Percentiles rank a stretch among this genome's conserved stretches.
Evolutionary conservation across 495 filamentous ascomycete species (phyloP).

Genomic region (Penicillium turbatum): DNA sequence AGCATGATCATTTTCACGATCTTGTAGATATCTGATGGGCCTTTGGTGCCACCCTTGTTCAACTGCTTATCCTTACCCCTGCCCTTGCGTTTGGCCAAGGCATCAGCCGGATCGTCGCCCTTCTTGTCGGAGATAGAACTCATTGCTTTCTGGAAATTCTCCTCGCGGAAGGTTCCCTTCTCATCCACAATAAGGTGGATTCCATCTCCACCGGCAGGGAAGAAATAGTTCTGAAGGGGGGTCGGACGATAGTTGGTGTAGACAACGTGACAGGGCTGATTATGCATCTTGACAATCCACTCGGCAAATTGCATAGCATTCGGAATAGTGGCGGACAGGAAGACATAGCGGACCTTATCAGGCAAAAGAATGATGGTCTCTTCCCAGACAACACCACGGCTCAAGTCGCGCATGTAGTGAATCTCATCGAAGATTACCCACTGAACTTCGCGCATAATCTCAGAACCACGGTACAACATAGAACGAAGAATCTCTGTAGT

Average conservation of each 20-base stretch:
- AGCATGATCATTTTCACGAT: constrained; percentile 98
- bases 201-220: constrained; percentile 87
- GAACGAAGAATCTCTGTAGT: constrained; percentile 98
- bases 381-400: constrained; percentile 94
- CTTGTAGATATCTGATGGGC: constrained; percentile 84
- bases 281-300: constrained; percentile 96
- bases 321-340: constrained; percentile 97
- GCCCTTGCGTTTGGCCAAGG: constrained; percentile 72
- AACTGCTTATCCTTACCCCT: constrained; percentile 85
- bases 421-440: constrained; percentile 99
- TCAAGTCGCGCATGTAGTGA: constrained; percentile 85
- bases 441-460: constrained; percentile 97
- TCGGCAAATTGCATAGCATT: constrained; percentile 99
- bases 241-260: constrained; percentile 98
- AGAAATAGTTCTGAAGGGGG: constrained; percentile 95
- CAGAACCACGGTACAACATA: constrained; percentile 96
- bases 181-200: constrained; percentile 95
- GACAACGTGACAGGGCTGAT: constrained; percentile 95
- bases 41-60: constrained; percentile 77
- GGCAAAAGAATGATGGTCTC: constrained; percentile 96
- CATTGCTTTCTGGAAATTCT: constrained; percentile 98
- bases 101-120: constrained; percentile 76
- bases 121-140: constrained; percentile 78
- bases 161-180: constrained; percentile 88
- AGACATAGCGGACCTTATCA: constrained; percentile 97